A percentile compares a stretch with the other conserved stretches of the same genome.
Conservation (phyloP, 1,139 yeast species). For the Maudiozyma humilis region DNA sequence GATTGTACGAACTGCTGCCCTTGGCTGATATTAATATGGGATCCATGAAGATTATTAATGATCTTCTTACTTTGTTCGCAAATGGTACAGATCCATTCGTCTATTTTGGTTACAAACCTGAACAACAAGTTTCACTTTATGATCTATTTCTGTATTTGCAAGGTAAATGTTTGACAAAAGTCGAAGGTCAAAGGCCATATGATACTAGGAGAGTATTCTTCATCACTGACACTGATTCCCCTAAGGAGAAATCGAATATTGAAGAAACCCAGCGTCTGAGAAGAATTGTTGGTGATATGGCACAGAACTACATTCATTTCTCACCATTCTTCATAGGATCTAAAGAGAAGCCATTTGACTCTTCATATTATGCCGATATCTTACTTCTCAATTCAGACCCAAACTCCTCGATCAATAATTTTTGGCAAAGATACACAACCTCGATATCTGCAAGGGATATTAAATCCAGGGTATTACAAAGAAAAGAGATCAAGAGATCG, state of each 20-base stretch:
- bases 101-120: constrained; percentile 24
- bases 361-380: constrained; percentile 48
- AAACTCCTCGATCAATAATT: constrained; percentile 14
- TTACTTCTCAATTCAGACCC: constrained; percentile 31
- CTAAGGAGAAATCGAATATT: constrained; percentile 34
- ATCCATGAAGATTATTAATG: constrained; percentile 36
- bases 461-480: constrained; percentile 43
- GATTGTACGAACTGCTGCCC: constrained; percentile 34
- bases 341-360: constrained; percentile 38
- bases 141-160: constrained; percentile 32
- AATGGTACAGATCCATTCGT: constrained; percentile 17
- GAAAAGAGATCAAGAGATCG: constrained; percentile 55
- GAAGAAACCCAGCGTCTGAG: constrained; percentile 40
- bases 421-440: constrained; percentile 34
- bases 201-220: constrained; percentile 41
- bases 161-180: constrained; percentile 33
- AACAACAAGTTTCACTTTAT: constrained; percentile 20
- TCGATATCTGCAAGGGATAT: constrained; percentile 43
- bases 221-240: constrained; percentile 55
- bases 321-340: constrained; percentile 56
- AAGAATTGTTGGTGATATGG: constrained; percentile 53
- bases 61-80: constrained; percentile 32
- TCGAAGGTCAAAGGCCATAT: constrained; percentile 30
- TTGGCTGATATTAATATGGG: constrained; percentile 36
- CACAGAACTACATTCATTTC: constrained; percentile 44